These are phyloP conservation scores for Chytridium lagenaria DNA, from an alignment of 371 early-diverging fungal genomes.

Conservation along the genomic window DNA sequence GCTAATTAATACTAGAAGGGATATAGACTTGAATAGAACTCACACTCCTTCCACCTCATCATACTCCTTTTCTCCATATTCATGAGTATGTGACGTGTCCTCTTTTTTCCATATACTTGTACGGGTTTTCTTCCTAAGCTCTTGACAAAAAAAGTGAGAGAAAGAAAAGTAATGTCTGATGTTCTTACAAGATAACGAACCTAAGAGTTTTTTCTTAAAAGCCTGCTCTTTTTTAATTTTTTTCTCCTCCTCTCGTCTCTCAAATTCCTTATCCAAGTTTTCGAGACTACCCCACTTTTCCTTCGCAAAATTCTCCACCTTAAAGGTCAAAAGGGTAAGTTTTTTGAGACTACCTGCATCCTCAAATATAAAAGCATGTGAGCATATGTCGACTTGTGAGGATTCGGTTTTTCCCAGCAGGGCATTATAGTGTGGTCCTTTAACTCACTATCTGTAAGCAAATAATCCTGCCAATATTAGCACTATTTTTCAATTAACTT, in stretches of 20 bases:
- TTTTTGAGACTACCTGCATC: conserved; percentile 62
- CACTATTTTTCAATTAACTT: too few relatives aligned
- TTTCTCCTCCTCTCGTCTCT: conserved; percentile 80
- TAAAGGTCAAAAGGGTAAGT: background rate
- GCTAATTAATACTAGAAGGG: background rate
- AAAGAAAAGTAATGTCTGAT: background rate
- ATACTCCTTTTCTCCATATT: conserved; percentile 62
- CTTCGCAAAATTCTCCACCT: conserved; percentile 90
- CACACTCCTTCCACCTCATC: conserved; percentile 55
- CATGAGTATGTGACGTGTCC: conserved; percentile 76
- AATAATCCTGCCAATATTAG: conserved; percentile 68
- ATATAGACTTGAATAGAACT: conserved; percentile 2
- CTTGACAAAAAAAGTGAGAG: conserved; percentile 42
- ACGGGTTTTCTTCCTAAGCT: conserved; percentile 82
- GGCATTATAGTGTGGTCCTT: conserved; percentile 79
- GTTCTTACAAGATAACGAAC: too few relatives aligned
- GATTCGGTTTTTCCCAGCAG: conserved; percentile 89
- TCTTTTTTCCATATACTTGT: conserved; percentile 77
- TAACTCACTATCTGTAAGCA: conserved; percentile 91
- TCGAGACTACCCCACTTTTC: conserved; percentile 92
- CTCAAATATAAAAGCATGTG: conserved; percentile 95
- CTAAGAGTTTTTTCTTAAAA: conserved; percentile 76
- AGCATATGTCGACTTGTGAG: conserved; percentile 92
- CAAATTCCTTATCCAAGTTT: conserved; percentile 88
- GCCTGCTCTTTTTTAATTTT: conserved; percentile 81